Base-by-base conservation (phyloP, 23 red algal species). In the Gracilariopsis chorda region DNA sequence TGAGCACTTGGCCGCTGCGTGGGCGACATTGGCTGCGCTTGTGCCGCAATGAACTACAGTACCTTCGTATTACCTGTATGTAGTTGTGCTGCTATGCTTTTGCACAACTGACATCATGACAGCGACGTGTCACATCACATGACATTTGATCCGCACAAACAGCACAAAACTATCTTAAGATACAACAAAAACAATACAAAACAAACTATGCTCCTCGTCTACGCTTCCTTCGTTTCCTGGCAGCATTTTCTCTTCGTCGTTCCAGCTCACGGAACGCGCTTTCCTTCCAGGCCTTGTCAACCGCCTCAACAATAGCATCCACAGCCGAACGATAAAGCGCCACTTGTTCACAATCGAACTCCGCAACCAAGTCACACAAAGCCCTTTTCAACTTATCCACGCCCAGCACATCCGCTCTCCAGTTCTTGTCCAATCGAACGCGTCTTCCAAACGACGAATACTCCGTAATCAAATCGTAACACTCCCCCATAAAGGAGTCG, bases 361-460 rank as follows among this genome's bases (percentile, higher is more conserved):
- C 8, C 7, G 67, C 42, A 21, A 80, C 65, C 30, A 87, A 53
- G 11, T 49, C 65, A 29, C 44, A 20, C 33, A 87, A 23, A 35
- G 64, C 60, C 29, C 43, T 42, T 52, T 56, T 51, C 30, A 87
- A 51, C 61, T 87, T 87, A 13, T 9, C 61, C 0, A 70, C 4
- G 30, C 59, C 59, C 65, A 63, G 42, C 32, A 90, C 86, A 4
- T 69, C 43, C 17, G 45, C 17, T 32, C 86, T 43, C 86, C 86
- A 90, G 59, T 90, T 70, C 36, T 69, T 77, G 11, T 75, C 55
- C 17, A 90, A 62, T 48, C 72, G 70, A 21, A 78, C 86, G 13
- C 86, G 86, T 13, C 72, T 41, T 6, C 61, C 47, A 60, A 61
- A 77, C 11, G 49, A 23, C 46, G 48, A 60, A 43, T 90, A 90